Evolutionary conservation across 495 filamentous ascomycete species (phyloP).

Genomic region (Annulohypoxylon bovei): DNA sequence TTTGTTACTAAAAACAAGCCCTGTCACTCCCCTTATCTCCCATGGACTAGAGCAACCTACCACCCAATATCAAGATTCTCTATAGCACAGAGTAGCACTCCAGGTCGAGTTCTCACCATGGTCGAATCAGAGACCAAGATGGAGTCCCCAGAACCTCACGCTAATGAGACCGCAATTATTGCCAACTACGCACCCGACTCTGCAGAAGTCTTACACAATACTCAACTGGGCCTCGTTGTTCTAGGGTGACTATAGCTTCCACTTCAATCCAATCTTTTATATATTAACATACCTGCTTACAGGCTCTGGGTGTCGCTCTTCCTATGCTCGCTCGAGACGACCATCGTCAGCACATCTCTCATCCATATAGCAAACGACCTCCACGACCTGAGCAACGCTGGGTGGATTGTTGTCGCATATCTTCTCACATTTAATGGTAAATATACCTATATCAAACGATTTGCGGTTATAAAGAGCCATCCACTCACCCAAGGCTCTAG

Average conservation of each 20-base stretch:
- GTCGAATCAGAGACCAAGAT: slow-evolving; percentile 2
- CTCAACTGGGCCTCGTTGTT: slow-evolving; percentile 17
- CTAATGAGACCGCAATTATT: not conserved
- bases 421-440: slow-evolving; percentile 2
- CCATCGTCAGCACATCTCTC: not conserved
- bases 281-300: not conserved
- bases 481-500: not conserved
- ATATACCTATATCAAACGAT: not conserved
- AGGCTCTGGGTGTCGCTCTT: slow-evolving; percentile 1
- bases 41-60: not conserved
- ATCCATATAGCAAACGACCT: not conserved
- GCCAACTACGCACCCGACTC: not conserved
- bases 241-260: slow-evolving; percentile 7
- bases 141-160: slow-evolving; percentile 1
- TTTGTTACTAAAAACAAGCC: not conserved
- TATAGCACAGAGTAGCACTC: not conserved
- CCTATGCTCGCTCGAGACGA: not conserved
- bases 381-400: not conserved
- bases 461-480: not conserved
- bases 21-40: not conserved
- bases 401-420: not conserved
- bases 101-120: slow-evolving; percentile 2
- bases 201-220: not conserved
- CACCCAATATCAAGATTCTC: not conserved
- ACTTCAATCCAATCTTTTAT: not conserved